Conservation (phyloP, 345 rosid species). For the Arabidopsis thaliana region TAIR10.1 NC_003074.8:19681001-19681500, state of each 20-base stretch:
- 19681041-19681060: conserved; percentile 91
- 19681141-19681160: conserved; percentile 89
- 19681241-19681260: conserved; percentile 65
- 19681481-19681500: conserved; percentile 43
- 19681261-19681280: conserved; percentile 72
- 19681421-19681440: conserved; percentile 65
- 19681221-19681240: conserved; percentile 58
- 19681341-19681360: conserved; percentile 44
- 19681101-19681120: conserved; percentile 52
- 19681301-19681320: conserved; percentile 52
- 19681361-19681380: conserved; percentile 58
- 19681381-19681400: conserved; percentile 75
- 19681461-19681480: conserved; percentile 39
- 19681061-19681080: conserved; percentile 67
- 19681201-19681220: conserved; percentile 54
- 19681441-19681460: conserved; percentile 41
- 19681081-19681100: conserved; percentile 56
- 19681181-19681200: conserved; percentile 70
- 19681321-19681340: conserved; percentile 52
- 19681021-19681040: conserved; percentile 72
- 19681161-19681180: conserved; percentile 70
- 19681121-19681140: conserved; percentile 59
- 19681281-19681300: conserved; percentile 56
- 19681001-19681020: conserved; percentile 14
- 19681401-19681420: conserved; percentile 91